Conservation (phyloP, 768 basidiomycete genomes). For the Ramaria rubella region DNA sequence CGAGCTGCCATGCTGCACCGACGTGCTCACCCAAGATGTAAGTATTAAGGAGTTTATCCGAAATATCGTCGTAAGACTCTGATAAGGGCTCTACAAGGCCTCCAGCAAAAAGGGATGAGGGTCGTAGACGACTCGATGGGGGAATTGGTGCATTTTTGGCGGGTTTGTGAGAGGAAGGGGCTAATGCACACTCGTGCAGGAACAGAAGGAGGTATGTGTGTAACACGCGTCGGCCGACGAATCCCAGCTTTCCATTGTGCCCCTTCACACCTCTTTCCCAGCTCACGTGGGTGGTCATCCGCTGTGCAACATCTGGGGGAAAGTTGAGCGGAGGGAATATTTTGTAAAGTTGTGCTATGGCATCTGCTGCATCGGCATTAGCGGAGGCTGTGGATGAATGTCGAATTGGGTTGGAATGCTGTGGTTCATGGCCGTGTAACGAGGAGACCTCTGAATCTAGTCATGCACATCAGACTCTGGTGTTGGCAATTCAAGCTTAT, state of each 20-base stretch:
- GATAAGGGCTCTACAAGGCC: constrained; percentile 32
- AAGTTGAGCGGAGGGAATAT: constrained; percentile 65
- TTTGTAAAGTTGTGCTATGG: constrained; percentile 50
- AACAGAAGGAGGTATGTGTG: constrained; percentile 71
- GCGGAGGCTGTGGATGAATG: constrained; percentile 5
- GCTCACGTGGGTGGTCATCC: constrained; percentile 73
- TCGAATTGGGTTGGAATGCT: background rate
- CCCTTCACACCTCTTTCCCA: constrained; percentile 59
- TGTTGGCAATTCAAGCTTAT: background rate
- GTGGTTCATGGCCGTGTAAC: background rate
- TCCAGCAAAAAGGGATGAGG: constrained; percentile 20
- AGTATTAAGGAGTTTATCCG: constrained; percentile 55
- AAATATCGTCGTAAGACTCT: constrained; percentile 52
- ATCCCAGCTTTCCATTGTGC: constrained; percentile 66
- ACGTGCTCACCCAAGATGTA: constrained; percentile 68
- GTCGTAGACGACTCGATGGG: constrained; percentile 3
- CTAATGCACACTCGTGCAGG: constrained; percentile 32
- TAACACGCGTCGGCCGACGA: constrained; percentile 73
- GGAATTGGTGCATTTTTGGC: constrained; percentile 8
- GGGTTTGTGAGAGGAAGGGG: constrained; percentile 3
- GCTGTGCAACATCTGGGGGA: constrained; percentile 59
- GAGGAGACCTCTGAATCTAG: constrained; percentile 1
- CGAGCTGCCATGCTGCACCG: constrained; percentile 68
- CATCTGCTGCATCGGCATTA: constrained; percentile 10
- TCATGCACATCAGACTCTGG: background rate